Percentiles rank a stretch among this genome's conserved stretches.
Evolutionary conservation across 1,284 basidiomycete species (phyloP).

Genomic region (Naganishia sp.): DNA sequence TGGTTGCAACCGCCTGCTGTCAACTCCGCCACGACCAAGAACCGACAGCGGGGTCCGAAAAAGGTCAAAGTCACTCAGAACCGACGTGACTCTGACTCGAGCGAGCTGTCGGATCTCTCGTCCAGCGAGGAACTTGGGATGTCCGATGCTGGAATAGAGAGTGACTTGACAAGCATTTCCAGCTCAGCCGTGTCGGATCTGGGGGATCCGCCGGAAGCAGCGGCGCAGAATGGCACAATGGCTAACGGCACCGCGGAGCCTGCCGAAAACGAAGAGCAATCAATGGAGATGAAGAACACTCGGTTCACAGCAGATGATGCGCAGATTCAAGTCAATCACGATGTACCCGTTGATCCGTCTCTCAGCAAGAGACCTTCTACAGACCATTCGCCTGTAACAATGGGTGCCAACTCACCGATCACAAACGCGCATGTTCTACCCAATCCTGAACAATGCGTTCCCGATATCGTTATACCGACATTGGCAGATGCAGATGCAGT

Average conservation of each 20-base stretch:
- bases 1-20: constrained; percentile 40
- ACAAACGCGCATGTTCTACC: too few species aligned
- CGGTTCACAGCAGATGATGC: too few species aligned
- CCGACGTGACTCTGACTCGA: constrained; percentile 48
- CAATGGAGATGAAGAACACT: too few species aligned
- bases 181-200: constrained; percentile 16
- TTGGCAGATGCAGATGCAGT: background rate
- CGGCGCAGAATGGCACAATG: background rate
- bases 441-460: too few species aligned
- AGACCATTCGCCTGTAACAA: too few species aligned
- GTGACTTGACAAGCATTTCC: constrained; percentile 20
- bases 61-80: constrained; percentile 23
- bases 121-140: background rate
- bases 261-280: too few species aligned
- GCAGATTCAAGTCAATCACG: too few species aligned
- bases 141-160: constrained; percentile 38
- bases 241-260: too few species aligned
- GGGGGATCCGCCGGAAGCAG: background rate
- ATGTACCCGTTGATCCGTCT: too few species aligned
- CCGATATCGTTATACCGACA: too few species aligned
- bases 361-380: too few species aligned
- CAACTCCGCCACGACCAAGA: constrained; percentile 29
- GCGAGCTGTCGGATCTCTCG: constrained; percentile 49
- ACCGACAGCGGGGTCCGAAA: constrained; percentile 21
- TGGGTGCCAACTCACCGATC: too few species aligned